These are phyloP conservation scores for Ogataea hybrid DNA, from an alignment of 1,139 yeast genomes.

Conservation along the genomic window DNA sequence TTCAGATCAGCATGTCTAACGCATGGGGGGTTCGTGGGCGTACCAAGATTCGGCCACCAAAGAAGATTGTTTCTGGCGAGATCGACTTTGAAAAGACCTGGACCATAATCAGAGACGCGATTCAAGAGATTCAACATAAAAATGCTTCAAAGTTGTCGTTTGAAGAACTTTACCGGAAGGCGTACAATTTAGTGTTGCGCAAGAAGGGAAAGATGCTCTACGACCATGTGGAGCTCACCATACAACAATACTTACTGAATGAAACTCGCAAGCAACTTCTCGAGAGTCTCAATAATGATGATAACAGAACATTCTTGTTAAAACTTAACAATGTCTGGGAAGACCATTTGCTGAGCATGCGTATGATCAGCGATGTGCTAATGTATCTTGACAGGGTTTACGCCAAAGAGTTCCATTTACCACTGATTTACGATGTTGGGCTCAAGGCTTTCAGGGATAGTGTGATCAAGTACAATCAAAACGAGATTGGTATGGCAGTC, in stretches of 20 bases:
- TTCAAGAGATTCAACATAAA: constrained; percentile 69
- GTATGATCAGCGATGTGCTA: constrained; percentile 80
- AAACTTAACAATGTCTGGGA: constrained; percentile 62
- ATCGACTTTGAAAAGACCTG: constrained; percentile 72
- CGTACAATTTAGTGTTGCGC: constrained; percentile 74
- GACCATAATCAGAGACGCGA: constrained; percentile 70
- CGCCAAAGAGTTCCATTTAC: constrained; percentile 66
- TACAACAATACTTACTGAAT: constrained; percentile 48
- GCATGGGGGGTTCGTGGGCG: constrained; percentile 29
- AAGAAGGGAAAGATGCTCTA: constrained; percentile 73
- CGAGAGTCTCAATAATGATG: constrained; percentile 10
- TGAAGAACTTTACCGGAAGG: constrained; percentile 79
- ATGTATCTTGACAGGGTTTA: constrained; percentile 87
- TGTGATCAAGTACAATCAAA: constrained; percentile 40
- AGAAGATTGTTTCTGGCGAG: constrained; percentile 39
- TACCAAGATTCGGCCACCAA: constrained; percentile 74
- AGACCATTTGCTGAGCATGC: constrained; percentile 71
- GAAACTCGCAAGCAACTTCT: constrained; percentile 19
- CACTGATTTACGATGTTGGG: constrained; percentile 76
- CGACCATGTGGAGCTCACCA: constrained; percentile 53
- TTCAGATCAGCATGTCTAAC: constrained; percentile 10
- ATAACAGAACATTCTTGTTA: constrained; percentile 39
- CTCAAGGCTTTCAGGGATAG: constrained; percentile 38
- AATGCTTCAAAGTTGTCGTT: constrained; percentile 78
- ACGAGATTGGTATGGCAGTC: constrained; percentile 51